Evolutionary conservation across 768 basidiomycete species (phyloP), one percentile per base, ranked within the genome.

Genomic region (Tulasnella sp.): DNA sequence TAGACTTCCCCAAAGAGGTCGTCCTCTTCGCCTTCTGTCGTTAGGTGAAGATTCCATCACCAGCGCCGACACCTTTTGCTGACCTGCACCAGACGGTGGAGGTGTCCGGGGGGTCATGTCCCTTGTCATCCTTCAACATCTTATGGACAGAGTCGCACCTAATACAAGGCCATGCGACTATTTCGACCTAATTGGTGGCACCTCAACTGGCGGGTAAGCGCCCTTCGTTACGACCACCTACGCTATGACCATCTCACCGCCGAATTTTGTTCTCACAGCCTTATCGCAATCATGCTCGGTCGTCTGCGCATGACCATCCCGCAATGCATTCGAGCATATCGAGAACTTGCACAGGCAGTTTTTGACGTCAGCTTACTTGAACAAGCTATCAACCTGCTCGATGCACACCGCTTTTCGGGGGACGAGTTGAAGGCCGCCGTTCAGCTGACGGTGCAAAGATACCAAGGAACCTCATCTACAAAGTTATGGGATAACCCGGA

Each of bases 271-370:
- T 4, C n/a, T 17, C 12, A 2, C 29, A 60, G 59, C 0, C 45
- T 72, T 14, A 71, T 71, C 15, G 70, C 70, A 1, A 63, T 72
- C 9, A 71, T 72, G 70, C 67, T 72, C 7, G 70, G 72, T 8
- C 65, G 71, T 6, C 66, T 73, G 8, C 67, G 65, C n/a, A 70
- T 71, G 68, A 37, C 69, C 1, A 60, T 73, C 21, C 62, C 67
- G 23, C 64, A 73, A 50, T 70, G 69, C 56, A 68, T 68, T 40
- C 45, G 62, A 1, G 63, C 54, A 9, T 73, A 71, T 45, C 57
- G 60, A 3, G 53, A 46, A 14, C 49, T 73, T 6, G 63, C 69
- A 5, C 62, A 63, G 23, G 59, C 64, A 17, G 68, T 73, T 3
- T 73, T 73, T 59, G 56, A 39, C 34, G 50, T 2, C 27, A 11